Evolutionary conservation across 306 rosid species (phyloP).

Genomic region (Quercus agrifolia): DNA sequence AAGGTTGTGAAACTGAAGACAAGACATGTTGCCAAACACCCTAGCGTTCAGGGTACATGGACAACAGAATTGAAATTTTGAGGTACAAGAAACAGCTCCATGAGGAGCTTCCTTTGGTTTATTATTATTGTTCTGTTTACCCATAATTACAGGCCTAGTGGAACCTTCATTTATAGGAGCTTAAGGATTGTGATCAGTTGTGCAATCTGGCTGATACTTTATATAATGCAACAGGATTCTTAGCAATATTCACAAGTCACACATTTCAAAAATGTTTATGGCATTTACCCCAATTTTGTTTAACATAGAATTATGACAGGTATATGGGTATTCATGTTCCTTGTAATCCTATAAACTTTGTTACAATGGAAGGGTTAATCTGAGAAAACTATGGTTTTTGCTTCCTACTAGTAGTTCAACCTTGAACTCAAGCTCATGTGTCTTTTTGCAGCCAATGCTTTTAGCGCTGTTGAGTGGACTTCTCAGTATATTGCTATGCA

Average conservation of each 20-base stretch:
- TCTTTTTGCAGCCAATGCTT: not conserved
- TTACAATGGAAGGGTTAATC: not conserved
- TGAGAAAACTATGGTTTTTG: not conserved
- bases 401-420: not conserved
- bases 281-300: not conserved
- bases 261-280: too few relatives aligned
- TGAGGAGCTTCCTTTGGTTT: conserved; percentile 16
- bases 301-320: not conserved
- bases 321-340: not conserved
- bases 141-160: not conserved
- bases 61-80: conserved; percentile 59
- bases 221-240: not conserved
- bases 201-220: not conserved
- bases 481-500: too few relatives aligned
- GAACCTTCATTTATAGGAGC: not conserved
- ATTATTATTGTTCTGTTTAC: not conserved
- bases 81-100: conserved; percentile 12
- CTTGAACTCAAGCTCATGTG: not conserved
- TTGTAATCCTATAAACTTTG: not conserved
- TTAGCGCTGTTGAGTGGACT: not conserved
- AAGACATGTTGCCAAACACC: conserved; percentile 74
- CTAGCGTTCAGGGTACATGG: conserved; percentile 96
- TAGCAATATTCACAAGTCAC: not conserved
- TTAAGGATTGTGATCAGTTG: not conserved
- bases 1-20: conserved; percentile 88